Evolutionary conservation across 129 eudicot genomes (phyloP), one percentile per base, ranked within the genome.

Genomic region (Flaveria ramosissima): DNA sequence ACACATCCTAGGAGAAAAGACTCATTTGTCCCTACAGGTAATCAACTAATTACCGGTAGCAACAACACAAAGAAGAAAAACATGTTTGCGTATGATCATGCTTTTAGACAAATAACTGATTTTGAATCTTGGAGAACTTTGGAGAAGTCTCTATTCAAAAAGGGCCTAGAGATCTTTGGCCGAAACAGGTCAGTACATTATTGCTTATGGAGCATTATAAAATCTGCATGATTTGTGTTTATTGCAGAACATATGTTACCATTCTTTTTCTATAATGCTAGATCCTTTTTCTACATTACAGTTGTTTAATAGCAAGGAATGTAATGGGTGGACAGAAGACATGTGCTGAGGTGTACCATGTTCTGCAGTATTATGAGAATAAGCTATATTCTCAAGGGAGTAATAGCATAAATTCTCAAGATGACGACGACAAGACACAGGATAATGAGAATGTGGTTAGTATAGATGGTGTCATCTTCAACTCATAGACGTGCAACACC

Each of bases 281-380:
- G 48, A 50, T 70, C 61, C 47, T 65, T 64, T 46, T 15, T 57
- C 75, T 53, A 57, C 27, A 53, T 61, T 84, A 79, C 87, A 92
- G 98, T 84, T 92, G 98, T 60, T 82, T 92, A 71, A 88, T 92
- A 77, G 92, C 98, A 52, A 83, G 95, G 82, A 88, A 88, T 76
- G 83, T 84, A 17, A 73, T 93, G 90, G 77, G 80, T 71, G 88
- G 87, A 11, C 57, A 82, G 84, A 93, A 88, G 83, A 93, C 90
- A 71, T 93, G 98, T 77, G 74, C 70, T 2, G 98, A 93, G 84
- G 93, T 93, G 30, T 85, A 74, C 66, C 86, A 83, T 57, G 86
- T 71, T 77, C 81, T 93, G 87, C 80, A 84, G 71, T 74, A 43
- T 66, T 80, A 82, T 68, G 90, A 86, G 73, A 83, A 73, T 45